phyloP scores from a whole-genome alignment of 306 rosid species.

The Citrullus colocynthis region DNA sequence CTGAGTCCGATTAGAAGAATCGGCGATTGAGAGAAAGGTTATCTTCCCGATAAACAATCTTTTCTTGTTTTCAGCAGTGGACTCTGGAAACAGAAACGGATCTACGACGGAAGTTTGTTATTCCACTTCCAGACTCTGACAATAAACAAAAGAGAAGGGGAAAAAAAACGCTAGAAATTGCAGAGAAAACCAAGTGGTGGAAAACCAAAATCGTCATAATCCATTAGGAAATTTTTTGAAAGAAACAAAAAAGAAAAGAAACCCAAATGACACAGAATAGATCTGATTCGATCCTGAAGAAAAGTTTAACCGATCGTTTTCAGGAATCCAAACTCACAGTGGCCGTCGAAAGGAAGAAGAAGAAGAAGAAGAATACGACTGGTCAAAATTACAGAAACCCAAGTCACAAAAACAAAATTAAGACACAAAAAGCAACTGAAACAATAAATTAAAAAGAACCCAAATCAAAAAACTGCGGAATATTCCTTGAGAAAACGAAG shows the following conservation, averaged over 20 bases:
- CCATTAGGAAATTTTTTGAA: background rate
- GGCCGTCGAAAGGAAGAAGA: background rate
- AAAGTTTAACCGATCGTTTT: slow-evolving; percentile 1
- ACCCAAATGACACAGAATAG: slow-evolving; percentile 2
- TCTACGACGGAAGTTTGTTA: background rate
- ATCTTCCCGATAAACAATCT: background rate
- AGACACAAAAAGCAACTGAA: background rate
- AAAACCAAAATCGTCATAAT: slow-evolving; percentile 5
- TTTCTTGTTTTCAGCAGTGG: background rate
- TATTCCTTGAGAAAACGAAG: background rate
- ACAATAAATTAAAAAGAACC: background rate
- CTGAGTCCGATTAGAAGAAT: background rate
- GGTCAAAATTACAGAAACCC: background rate
- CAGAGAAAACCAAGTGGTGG: background rate
- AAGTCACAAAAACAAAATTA: background rate
- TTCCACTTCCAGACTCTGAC: background rate
- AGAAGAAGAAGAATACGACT: background rate
- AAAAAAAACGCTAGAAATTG: background rate
- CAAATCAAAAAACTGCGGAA: background rate
- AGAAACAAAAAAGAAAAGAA: background rate
- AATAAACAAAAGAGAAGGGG: background rate
- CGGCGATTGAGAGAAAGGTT: background rate
- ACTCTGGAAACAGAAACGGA: background rate
- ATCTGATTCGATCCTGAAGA: slow-evolving; percentile 9
- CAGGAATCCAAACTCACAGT: background rate